A percentile compares a stretch with the other conserved stretches of the same genome.
phyloP scores from a whole-genome alignment of 371 early-diverging fungal genomes.

The Mucor plumbeus region DNA sequence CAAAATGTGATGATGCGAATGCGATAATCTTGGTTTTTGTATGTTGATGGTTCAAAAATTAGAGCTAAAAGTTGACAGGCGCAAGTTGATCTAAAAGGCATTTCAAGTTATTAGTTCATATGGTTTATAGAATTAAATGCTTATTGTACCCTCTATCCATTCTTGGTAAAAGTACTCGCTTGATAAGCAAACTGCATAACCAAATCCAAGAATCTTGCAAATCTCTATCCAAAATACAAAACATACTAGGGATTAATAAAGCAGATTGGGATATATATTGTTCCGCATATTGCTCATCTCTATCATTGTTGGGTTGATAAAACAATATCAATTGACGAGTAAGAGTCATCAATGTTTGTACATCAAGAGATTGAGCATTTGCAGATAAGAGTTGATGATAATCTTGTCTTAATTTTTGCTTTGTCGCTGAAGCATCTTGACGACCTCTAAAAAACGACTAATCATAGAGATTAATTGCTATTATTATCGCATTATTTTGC shows the following conservation, averaged over 20 bases:
- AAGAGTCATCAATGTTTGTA: conserved; percentile 6
- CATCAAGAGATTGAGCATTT: neutral
- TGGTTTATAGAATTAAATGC: neutral
- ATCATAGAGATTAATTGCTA: neutral
- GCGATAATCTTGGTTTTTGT: neutral
- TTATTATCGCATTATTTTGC: neutral
- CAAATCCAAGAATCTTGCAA: conserved; percentile 30
- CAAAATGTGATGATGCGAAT: conserved; percentile 24
- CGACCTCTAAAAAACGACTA: conserved; percentile 53
- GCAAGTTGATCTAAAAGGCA: neutral
- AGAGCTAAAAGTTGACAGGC: neutral
- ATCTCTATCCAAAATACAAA: conserved; percentile 9
- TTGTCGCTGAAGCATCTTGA: conserved; percentile 26
- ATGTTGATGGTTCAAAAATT: neutral
- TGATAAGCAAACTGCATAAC: conserved; percentile 26
- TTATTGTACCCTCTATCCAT: neutral
- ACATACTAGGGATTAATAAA: neutral
- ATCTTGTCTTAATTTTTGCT: conserved; percentile 11
- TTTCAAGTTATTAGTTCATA: neutral
- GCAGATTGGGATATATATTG: neutral
- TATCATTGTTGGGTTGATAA: conserved; percentile 14
- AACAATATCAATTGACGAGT: conserved; percentile 25
- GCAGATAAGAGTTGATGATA: conserved; percentile 11
- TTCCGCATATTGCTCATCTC: conserved; percentile 7
- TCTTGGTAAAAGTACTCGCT: conserved; percentile 27